A percentile compares a stretch with the other conserved stretches of the same genome.
phyloP scores from a whole-genome alignment of 2,329 filamentous ascomycete species.

The Neurospora crassa region DNA sequence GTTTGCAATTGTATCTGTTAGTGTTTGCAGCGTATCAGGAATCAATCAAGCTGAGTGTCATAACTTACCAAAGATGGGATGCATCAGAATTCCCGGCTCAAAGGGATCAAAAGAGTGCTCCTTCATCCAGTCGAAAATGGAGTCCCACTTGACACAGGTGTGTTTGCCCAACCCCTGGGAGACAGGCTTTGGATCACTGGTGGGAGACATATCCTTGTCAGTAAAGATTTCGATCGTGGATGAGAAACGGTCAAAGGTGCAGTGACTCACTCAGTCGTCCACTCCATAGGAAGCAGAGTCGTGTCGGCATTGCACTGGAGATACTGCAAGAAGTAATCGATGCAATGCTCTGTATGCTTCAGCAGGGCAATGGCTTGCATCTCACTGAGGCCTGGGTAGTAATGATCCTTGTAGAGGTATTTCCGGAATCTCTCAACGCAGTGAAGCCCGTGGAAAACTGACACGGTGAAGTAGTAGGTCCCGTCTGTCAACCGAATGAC shows the following conservation, averaged over 20 bases:
- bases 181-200: neutral
- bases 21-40: neutral
- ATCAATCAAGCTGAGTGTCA: neutral
- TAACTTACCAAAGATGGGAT: slow-evolving; percentile 15
- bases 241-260: no score
- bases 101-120: slow-evolving; percentile 16
- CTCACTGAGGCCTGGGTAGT: slow-evolving; percentile 1
- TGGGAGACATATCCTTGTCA: neutral
- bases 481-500: slow-evolving; percentile 3
- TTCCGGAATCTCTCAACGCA: slow-evolving; percentile 1
- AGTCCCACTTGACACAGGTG: slow-evolving; percentile 15
- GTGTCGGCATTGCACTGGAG: slow-evolving; percentile 6
- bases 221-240: neutral
- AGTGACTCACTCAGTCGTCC: neutral
- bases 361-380: neutral
- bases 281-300: slow-evolving; percentile 3
- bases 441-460: slow-evolving; percentile 3
- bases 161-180: neutral
- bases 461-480: neutral
- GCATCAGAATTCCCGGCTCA: slow-evolving; percentile 14
- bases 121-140: slow-evolving; percentile 15
- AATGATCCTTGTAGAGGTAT: slow-evolving; percentile 1
- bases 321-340: slow-evolving; percentile 5
- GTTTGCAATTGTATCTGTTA: neutral
- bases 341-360: slow-evolving; percentile 3